These are phyloP conservation scores for Discostella stelligeroides DNA, from an alignment of 108 stramenopile species.

Conservation along the genomic window DNA sequence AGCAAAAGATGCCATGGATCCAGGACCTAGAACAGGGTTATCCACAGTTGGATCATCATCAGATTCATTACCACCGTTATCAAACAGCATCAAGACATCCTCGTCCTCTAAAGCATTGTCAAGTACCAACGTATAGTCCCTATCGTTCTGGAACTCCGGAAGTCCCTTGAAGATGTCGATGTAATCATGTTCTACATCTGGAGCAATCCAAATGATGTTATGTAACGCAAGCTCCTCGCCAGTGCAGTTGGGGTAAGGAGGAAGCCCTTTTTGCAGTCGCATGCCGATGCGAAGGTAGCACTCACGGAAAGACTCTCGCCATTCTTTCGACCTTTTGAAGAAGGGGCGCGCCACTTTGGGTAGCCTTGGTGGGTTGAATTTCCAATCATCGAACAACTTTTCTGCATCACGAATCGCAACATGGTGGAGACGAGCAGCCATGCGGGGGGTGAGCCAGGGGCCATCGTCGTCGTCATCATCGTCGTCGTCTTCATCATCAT, in stretches of 20 bases:
- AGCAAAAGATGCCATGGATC: background rate
- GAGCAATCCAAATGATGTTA: background rate
- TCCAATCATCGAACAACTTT: background rate
- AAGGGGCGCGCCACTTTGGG: slow-evolving; percentile 1
- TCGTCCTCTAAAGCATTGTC: background rate
- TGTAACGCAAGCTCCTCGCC: background rate
- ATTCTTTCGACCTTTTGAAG: slow-evolving; percentile 7
- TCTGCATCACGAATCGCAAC: background rate
- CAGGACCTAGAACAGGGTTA: background rate
- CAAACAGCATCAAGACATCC: slow-evolving; percentile 6
- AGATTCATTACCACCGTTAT: background rate
- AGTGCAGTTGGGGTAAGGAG: background rate
- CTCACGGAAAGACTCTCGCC: background rate
- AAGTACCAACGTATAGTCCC: background rate
- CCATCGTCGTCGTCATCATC: slow-evolving; percentile 5
- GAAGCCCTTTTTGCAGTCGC: slow-evolving; percentile 7
- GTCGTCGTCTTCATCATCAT: background rate
- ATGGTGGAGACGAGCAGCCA: slow-evolving; percentile 2
- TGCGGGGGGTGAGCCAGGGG: slow-evolving; percentile 3
- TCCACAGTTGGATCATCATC: background rate
- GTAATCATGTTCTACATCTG: background rate
- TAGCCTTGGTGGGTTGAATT: background rate
- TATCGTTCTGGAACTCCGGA: background rate
- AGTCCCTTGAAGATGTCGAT: background rate
- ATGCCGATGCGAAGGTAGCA: slow-evolving; percentile 4